Evolutionary conservation across 306 rosid genomes (phyloP).

Genomic region (Vigna reflexopilosa): DNA sequence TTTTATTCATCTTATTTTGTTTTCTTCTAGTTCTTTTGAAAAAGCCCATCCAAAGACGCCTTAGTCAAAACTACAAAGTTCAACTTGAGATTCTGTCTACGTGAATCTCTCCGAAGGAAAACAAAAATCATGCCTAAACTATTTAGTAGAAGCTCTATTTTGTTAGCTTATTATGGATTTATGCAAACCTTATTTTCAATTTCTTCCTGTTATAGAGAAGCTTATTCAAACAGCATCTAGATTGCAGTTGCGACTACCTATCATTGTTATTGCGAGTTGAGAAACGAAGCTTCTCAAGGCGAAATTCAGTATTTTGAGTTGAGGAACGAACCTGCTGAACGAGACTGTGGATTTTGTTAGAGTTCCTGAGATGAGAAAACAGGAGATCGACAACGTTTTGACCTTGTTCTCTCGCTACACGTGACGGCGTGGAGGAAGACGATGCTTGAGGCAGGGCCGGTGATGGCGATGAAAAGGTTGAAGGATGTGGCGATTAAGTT

Average conservation of each 20-base stretch:
- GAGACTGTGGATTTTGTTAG: constrained; percentile 80
- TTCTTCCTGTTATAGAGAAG: background rate
- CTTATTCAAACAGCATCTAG: no score
- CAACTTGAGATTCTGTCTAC: background rate
- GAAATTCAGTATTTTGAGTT: background rate
- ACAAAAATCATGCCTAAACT: background rate
- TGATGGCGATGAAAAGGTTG: no score
- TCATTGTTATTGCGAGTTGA: no score
- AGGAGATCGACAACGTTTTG: constrained; percentile 70
- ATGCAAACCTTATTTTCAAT: no score
- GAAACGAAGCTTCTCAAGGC: no score
- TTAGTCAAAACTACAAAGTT: background rate
- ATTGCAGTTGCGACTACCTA: no score
- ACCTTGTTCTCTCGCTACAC: constrained; percentile 61
- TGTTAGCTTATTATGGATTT: background rate
- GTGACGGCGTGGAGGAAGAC: constrained; percentile 32
- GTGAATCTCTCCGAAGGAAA: background rate
- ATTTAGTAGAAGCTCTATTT: background rate
- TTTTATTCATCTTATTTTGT: no score
- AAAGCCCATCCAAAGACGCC: no score
- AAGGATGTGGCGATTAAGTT: no score
- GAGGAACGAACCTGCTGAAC: constrained; percentile 67
- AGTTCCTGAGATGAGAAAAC: constrained; percentile 77
- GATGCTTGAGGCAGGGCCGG: no score
- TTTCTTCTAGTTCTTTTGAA: no score